Evolutionary conservation across 371 early-diverging fungal species (phyloP).

Genomic region (Rhizopus stolonifer): DNA sequence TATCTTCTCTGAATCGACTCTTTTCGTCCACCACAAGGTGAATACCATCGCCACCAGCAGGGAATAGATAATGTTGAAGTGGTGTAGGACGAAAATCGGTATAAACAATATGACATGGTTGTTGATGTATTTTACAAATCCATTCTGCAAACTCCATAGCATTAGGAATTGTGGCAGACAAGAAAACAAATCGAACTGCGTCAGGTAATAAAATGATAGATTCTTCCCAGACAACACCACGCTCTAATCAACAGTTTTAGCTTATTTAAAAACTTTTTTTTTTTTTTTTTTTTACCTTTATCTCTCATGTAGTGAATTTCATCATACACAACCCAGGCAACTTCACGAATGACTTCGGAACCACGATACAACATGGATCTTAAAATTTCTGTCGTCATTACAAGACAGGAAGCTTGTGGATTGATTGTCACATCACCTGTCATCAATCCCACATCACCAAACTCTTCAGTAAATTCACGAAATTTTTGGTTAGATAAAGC

Average conservation of each 20-base stretch:
- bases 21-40: conserved; percentile 97
- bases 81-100: conserved; percentile 99
- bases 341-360: conserved; percentile 98
- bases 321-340: conserved; percentile 99
- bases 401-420: conserved; percentile 95
- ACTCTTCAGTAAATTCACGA: conserved; percentile 96
- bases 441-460: conserved; percentile 99
- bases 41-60: conserved; percentile 92
- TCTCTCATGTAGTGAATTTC: conserved; percentile 99
- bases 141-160: conserved; percentile 99
- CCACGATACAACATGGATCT: conserved; percentile 99
- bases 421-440: conserved; percentile 99
- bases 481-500: conserved; percentile 99
- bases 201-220: conserved; percentile 97
- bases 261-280: neutral
- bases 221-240: conserved; percentile 99
- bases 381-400: conserved; percentile 99
- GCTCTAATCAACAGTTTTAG: conserved; percentile 47
- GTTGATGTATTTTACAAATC: conserved; percentile 96
- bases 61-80: conserved; percentile 96
- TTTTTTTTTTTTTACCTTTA: conserved; percentile 35
- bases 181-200: conserved; percentile 94
- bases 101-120: conserved; percentile 99
- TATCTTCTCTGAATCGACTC: conserved; percentile 91
- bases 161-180: conserved; percentile 99